Evolutionary conservation across 1,284 basidiomycete species (phyloP), one percentile per base, ranked within the genome.

Genomic region (Cutaneotrichosporon sp.): DNA sequence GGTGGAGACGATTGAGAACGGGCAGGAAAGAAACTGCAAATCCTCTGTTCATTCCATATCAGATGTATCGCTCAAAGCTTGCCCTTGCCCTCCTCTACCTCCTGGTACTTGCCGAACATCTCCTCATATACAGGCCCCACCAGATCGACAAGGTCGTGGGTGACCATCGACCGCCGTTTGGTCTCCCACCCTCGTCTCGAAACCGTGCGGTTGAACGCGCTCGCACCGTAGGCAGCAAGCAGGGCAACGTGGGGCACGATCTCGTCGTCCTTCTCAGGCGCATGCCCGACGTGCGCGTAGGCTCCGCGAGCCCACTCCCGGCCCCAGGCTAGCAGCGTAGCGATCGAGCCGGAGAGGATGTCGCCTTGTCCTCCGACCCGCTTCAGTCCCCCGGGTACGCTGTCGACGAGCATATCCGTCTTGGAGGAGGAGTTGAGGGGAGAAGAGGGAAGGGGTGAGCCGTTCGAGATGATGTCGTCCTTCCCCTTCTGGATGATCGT

Each of bases 281-380:
- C 52, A 83, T 81, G 24, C 80, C 80, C 70, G 27, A 70, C 68
- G 35, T 65, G 49, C 25, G 66, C 84, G 63, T 85, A 92, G 1
- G 80, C 80, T 7, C 88, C 88, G 35, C 84, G 82, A 64, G 90
- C 87, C 71, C 88, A 97, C 64, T 88, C 90, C 70, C 87, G 87
- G 3, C 87, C 90, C 93, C 94, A 98, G 1, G 92, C 92, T 55
- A 97, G 78, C 69, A 96, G 84, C 0, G 90, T 84, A 0, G 91
- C 93, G 7, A 91, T 85, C 33, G 81, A 81, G 5, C 94, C 94
- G 61, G 86, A 87, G 48, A 98, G 74, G 42, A 98, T 84, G 73
- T 98, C 94, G 0, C 94, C 94, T 71, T 97, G 94, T 2, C 93
- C 93, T 19, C 94, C 94, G 63, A 91, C 93, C 48, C 94, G 80